Base-by-base conservation (phyloP, 192 early-diverging fungal species). In the Chytriomyces sp. region DNA sequence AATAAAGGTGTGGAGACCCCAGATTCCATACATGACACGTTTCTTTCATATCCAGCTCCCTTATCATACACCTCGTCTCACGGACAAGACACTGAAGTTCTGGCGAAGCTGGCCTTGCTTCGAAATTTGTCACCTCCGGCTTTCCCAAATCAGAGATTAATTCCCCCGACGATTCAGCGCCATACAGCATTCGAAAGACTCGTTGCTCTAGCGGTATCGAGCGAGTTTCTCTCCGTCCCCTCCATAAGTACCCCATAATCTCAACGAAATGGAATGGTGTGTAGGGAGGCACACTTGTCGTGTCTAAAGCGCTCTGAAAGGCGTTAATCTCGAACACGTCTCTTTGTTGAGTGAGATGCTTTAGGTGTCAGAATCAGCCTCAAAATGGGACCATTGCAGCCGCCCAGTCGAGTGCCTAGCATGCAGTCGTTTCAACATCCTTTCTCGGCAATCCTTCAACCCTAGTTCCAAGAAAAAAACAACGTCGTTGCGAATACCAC, bases 281-380 rank as follows among this genome's bases (percentile, higher is more conserved):
- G 66, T 55, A n/a, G n/a, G 66, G 66, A 53, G 44, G 44, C 31
- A 68, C 66, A 10, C 56, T 56, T 34, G 56, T 68, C 5, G 66
- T 68, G n/a, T 53, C 66, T 0, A 6, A 49, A 10, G 66, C 66
- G 28, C 37, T n/a, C 34, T 68, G 53, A 22, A 34, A 1, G 66
- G 66, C 6, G 56, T 68, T 22, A 39, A 68, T 36, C 10, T 31
- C 10, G 66, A 68, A 8, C 53, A 68, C 7, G 7, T 30, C 10
- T 32, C 5, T 19, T 68, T 2, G 44, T 56, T 49, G 22, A 12
- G 0, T 49, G 12, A 49, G 22, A 22, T 12, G 44, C 44, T 0
- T 49, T 49, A 49, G 1, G 44, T 2, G 1, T 12, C 44, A 1
- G 44, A 49, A 12, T 22, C 44, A 12, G 44, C 44, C 2, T 12